Percentiles rank a stretch among this genome's conserved stretches.
These are phyloP conservation scores for Zostera marina DNA, from an alignment of 116 monocot species.

Conservation along the genomic window DNA sequence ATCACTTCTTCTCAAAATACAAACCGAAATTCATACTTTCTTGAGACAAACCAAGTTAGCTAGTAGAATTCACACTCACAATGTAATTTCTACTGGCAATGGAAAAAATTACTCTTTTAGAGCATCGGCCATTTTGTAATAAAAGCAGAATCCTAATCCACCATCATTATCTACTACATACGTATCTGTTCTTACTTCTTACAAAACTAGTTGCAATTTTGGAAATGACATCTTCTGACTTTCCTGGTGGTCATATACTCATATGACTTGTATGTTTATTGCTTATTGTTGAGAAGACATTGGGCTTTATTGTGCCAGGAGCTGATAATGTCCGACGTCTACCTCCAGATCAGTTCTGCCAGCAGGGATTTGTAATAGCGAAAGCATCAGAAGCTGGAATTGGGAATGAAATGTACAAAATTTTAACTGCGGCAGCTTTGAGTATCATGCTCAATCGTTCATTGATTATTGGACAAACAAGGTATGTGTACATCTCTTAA, in stretches of 20 bases:
- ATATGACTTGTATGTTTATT: neutral
- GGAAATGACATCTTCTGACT: too few relatives aligned
- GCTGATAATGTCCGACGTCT: conserved; percentile 58
- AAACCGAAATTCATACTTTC: neutral
- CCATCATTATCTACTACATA: too few relatives aligned
- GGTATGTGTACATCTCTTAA: conserved; percentile 46
- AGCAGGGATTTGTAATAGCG: conserved; percentile 78
- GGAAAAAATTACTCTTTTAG: too few relatives aligned
- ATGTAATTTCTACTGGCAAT: too few relatives aligned
- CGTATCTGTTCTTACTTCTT: too few relatives aligned
- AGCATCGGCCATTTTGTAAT: too few relatives aligned
- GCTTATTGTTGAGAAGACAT: neutral
- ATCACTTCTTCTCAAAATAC: neutral
- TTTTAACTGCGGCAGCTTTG: conserved; percentile 86
- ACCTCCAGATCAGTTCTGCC: conserved; percentile 66
- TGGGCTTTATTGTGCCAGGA: conserved; percentile 29
- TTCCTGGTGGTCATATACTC: too few relatives aligned
- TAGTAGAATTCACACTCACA: too few relatives aligned
- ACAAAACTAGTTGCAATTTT: too few relatives aligned
- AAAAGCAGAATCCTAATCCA: too few relatives aligned
- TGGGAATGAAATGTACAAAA: conserved; percentile 99
- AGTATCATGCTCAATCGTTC: conserved; percentile 88
- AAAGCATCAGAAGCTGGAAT: conserved; percentile 91
- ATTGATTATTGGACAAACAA: conserved; percentile 92
- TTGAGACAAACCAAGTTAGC: too few relatives aligned